Conservation (phyloP, 768 basidiomycete genomes). For the Hypsizygus marmoreus region DNA sequence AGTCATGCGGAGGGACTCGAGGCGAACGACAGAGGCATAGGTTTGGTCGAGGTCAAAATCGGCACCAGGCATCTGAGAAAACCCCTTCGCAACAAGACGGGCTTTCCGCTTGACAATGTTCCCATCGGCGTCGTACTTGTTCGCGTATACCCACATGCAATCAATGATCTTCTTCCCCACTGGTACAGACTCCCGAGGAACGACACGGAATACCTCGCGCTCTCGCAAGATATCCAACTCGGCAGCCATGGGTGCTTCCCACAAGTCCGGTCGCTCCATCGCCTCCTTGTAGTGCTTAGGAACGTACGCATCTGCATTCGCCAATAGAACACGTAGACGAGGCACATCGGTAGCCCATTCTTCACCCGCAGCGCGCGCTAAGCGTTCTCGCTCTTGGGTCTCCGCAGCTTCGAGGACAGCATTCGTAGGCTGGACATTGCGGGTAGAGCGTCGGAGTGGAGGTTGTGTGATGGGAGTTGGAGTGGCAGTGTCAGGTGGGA, state of each 20-base stretch:
- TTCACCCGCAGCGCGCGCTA: not conserved
- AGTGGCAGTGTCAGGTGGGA: not conserved
- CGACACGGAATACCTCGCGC: conserved; percentile 18
- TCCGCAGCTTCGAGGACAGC: not conserved
- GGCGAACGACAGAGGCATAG: conserved; percentile 16
- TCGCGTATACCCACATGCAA: conserved; percentile 23
- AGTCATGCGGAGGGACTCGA: conserved; percentile 17
- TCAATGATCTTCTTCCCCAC: conserved; percentile 10
- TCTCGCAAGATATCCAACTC: conserved; percentile 20
- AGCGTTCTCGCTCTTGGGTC: not conserved
- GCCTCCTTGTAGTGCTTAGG: conserved; percentile 10
- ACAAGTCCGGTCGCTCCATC: conserved; percentile 16
- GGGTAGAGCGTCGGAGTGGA: not conserved
- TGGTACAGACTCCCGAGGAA: not conserved
- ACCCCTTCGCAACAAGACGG: conserved; percentile 22
- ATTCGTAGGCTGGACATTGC: not conserved
- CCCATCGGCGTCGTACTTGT: conserved; percentile 32
- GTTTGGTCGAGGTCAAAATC: conserved; percentile 29
- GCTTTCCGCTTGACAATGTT: conserved; percentile 29
- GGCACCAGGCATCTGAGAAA: conserved; percentile 32
- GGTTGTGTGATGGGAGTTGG: not conserved
- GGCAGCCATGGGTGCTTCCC: conserved; percentile 12
- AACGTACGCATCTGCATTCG: not conserved
- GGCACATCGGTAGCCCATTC: conserved; percentile 1
- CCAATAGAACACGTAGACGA: not conserved